Evolutionary conservation across 768 basidiomycete genomes (phyloP), one percentile per base, ranked within the genome.

Genomic region (Kwoniella europaea): DNA sequence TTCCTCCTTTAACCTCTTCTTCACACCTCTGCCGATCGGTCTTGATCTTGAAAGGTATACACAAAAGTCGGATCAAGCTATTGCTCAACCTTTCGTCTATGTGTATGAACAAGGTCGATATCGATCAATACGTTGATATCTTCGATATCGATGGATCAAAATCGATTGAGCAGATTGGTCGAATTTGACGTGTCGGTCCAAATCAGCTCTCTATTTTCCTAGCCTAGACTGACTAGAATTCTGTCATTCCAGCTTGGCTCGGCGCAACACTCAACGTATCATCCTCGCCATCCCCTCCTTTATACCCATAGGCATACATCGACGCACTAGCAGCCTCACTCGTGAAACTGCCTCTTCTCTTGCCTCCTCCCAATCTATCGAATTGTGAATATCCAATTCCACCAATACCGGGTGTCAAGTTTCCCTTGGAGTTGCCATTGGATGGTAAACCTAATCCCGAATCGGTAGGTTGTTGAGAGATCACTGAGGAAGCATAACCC

Each of bases 321-420:
- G 78, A 78, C 54, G 78, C 81, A 20, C 68, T 78, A 1, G 77
- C 77, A 43, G 79, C 78, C 62, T 80, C 83, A 53, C 78, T 82
- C 52, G 44, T 53, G 16, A 69, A 65, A 22, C 63, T 64, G 6
- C 60, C 55, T 42, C 68, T 62, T 50, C 63, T 54, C 50, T 65
- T 41, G 55, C 66, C 54, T 24, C n/a, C 63, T 16, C 64, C 70
- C 66, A 97, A 86, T 50, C 96, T 88, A 79, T 98, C 95, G 63
- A 92, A 94, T 83, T 99, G 96, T 18, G 92, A 91, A 85, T 89
- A 97, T 2, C 91, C 90, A 82, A 97, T 88, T 76, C 86, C 89
- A 71, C 76, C 82, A 82, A 66, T 78, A 74, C 64, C 86, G n/a
- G 71, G 50, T 58, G 67, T 86, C 9, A 18, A n/a, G 16, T 61